Evolutionary conservation across 1,139 yeast species (phyloP).

Genomic region (Kluyveromyces sp.): DNA sequence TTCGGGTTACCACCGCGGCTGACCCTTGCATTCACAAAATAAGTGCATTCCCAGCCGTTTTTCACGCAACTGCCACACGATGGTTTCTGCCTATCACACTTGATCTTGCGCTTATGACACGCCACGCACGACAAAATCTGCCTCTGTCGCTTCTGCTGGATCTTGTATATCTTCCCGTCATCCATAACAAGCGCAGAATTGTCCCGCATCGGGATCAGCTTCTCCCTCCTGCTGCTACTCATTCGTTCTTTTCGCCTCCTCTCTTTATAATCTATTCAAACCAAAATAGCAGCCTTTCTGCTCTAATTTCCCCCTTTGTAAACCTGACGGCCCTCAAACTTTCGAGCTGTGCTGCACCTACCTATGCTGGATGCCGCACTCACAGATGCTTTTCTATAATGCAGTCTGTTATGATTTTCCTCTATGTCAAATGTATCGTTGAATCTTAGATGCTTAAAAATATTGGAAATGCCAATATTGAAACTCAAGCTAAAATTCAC

Average conservation of each 20-base stretch:
- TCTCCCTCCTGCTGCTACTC: constrained; percentile 4
- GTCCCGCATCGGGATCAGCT: constrained; percentile 30
- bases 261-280: background rate
- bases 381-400: too few relatives aligned
- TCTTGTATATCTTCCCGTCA: constrained; percentile 45
- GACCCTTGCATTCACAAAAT: constrained; percentile 49
- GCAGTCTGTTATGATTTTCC: too few relatives aligned
- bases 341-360: too few relatives aligned
- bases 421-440: too few relatives aligned
- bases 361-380: too few relatives aligned
- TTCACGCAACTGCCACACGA: constrained; percentile 43
- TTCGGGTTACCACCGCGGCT: constrained; percentile 36
- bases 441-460: too few relatives aligned
- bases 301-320: constrained; percentile 33
- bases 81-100: constrained; percentile 44
- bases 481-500: too few relatives aligned
- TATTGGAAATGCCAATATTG: too few relatives aligned
- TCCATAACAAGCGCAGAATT: constrained; percentile 36
- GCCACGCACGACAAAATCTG: constrained; percentile 51
- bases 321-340: too few relatives aligned
- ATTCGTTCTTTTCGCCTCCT: background rate
- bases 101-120: constrained; percentile 56
- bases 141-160: constrained; percentile 53
- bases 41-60: constrained; percentile 39
- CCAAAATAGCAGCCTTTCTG: background rate